These are phyloP conservation scores for Metschnikowia colocasiae DNA, from an alignment of 805 yeast genomes.

Conservation along the genomic window DNA sequence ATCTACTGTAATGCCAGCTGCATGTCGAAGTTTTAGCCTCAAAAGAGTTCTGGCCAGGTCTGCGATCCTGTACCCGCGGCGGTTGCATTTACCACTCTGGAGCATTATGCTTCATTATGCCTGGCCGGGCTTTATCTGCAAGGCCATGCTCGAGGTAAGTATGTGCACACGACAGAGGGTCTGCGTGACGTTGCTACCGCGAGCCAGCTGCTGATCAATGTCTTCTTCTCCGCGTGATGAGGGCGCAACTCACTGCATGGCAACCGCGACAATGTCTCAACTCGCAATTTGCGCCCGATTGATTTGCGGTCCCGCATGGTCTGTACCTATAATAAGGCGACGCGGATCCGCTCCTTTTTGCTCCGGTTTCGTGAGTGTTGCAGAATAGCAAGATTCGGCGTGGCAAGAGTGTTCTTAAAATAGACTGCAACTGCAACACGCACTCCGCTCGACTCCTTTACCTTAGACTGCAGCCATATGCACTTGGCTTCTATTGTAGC, in stretches of 20 bases:
- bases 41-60: neutral
- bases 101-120: neutral
- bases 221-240: conserved; percentile 3
- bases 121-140: neutral
- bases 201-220: neutral
- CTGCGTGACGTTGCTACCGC: neutral
- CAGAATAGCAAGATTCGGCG: neutral
- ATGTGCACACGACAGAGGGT: conserved; percentile 1
- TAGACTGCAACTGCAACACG: neutral
- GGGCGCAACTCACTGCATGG: conserved; percentile 2
- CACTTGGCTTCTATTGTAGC: neutral
- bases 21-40: neutral
- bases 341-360: too few species aligned
- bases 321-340: too few species aligned
- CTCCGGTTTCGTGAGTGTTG: neutral
- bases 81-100: neutral
- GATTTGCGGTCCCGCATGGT: neutral
- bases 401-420: neutral
- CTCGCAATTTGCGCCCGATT: neutral
- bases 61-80: neutral
- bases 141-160: neutral
- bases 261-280: conserved; percentile 1
- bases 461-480: neutral
- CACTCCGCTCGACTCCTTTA: neutral
- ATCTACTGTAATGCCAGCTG: neutral